These are phyloP conservation scores for Ascomycota sp. DNA, from an alignment of 2,329 filamentous ascomycete species.

Conservation along the genomic window DNA sequence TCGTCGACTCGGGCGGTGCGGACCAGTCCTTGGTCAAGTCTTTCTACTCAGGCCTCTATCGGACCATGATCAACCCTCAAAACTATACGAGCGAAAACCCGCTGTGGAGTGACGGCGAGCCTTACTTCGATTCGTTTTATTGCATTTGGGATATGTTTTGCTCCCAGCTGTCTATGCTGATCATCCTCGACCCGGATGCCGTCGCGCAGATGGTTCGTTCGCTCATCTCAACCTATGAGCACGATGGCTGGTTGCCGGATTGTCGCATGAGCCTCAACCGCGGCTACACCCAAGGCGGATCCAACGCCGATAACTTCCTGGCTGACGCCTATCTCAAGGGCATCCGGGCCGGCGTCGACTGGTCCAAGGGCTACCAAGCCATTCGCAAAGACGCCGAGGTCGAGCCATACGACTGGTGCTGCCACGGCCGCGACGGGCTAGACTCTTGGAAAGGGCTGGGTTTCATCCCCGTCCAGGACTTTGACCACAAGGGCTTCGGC, in stretches of 20 bases:
- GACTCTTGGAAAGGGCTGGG: slow-evolving; percentile 50
- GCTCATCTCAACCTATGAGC: slow-evolving; percentile 49
- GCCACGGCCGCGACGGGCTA: slow-evolving; percentile 50
- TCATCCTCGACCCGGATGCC: slow-evolving; percentile 41
- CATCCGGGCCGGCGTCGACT: slow-evolving; percentile 37
- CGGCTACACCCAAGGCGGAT: slow-evolving; percentile 56
- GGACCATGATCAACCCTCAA: slow-evolving; percentile 52
- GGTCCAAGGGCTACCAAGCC: slow-evolving; percentile 48
- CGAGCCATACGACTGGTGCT: slow-evolving; percentile 48
- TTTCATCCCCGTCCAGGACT: slow-evolving; percentile 52
- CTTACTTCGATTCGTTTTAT: slow-evolving; percentile 60
- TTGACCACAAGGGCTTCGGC: slow-evolving; percentile 45
- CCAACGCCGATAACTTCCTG: slow-evolving; percentile 50
- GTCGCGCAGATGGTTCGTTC: slow-evolving; percentile 49
- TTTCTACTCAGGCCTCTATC: slow-evolving; percentile 54
- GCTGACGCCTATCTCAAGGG: slow-evolving; percentile 50
- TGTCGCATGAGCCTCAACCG: slow-evolving; percentile 60
- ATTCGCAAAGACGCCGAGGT: slow-evolving; percentile 53
- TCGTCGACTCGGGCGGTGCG: slow-evolving; percentile 30
- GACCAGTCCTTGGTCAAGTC: slow-evolving; percentile 33
- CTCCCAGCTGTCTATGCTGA: slow-evolving; percentile 48
- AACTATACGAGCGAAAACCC: slow-evolving; percentile 59
- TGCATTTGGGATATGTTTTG: slow-evolving; percentile 58
- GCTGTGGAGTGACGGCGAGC: slow-evolving; percentile 42
- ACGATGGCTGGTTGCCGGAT: slow-evolving; percentile 53